Evolutionary conservation across 257 asterid genomes (phyloP).

Genomic region (Scutellaria barbata): DNA sequence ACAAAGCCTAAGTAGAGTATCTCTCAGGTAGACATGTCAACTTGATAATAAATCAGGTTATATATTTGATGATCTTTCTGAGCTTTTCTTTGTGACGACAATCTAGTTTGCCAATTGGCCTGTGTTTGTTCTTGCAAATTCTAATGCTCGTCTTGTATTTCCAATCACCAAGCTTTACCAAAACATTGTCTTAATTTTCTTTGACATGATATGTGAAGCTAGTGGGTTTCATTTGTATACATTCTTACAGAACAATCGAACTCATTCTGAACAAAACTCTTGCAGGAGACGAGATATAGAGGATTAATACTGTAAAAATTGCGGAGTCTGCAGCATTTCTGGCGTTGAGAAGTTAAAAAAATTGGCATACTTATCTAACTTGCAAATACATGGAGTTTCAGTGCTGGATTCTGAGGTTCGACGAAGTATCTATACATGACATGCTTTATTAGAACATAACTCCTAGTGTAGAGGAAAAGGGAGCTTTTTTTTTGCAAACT

Average conservation of each 20-base stretch:
- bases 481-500: slow-evolving; percentile 20
- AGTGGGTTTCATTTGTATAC: background rate
- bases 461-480: slow-evolving; percentile 28
- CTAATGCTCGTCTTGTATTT: background rate
- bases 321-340: background rate
- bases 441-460: slow-evolving; percentile 27
- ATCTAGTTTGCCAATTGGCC: background rate
- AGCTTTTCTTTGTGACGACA: slow-evolving; percentile 11
- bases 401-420: background rate
- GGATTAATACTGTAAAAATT: slow-evolving; percentile 21
- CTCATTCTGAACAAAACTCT: background rate
- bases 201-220: background rate
- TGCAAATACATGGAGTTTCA: slow-evolving; percentile 21
- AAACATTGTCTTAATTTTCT: background rate
- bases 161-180: background rate
- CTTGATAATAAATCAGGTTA: background rate
- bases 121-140: background rate
- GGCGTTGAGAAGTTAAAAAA: slow-evolving; percentile 5
- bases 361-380: slow-evolving; percentile 12
- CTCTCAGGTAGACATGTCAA: slow-evolving; percentile 32
- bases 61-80: slow-evolving; percentile 10
- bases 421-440: slow-evolving; percentile 13
- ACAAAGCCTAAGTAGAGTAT: slow-evolving; percentile 42
- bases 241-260: background rate
- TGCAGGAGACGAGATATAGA: slow-evolving; percentile 38